Conservation (phyloP, 2,329 filamentous ascomycete species). For the Plenodomus lindquistii region DNA sequence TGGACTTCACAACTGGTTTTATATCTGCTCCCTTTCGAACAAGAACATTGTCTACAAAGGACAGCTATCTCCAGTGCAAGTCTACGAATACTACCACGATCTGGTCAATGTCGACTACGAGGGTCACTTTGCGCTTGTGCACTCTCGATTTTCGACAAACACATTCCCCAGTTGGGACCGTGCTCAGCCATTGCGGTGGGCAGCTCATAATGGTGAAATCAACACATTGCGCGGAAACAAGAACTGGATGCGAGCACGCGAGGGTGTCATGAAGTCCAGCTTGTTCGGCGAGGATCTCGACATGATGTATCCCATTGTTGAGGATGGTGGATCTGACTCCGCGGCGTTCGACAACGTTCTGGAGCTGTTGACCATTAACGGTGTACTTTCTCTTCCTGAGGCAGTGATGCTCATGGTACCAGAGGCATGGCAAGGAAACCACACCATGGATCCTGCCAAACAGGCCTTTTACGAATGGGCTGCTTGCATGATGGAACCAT, state of each 20-base stretch:
- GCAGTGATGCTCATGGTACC: conserved; percentile 99
- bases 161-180: conserved; percentile 98
- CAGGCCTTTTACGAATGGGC: conserved; percentile 99
- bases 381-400: conserved; percentile 90
- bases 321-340: conserved; percentile 95
- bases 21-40: conserved; percentile 93
- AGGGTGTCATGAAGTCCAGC: conserved; percentile 91
- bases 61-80: conserved; percentile 89
- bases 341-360: conserved; percentile 97
- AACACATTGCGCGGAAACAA: conserved; percentile 97
- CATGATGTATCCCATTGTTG: conserved; percentile 87
- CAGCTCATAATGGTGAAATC: conserved; percentile 97
- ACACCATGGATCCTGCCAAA: conserved; percentile 89
- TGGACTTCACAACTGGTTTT: conserved; percentile 98
- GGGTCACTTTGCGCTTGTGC: conserved; percentile 93
- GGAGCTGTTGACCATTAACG: conserved; percentile 91
- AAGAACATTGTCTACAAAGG: conserved; percentile 99
- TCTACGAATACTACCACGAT: conserved; percentile 98
- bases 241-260: conserved; percentile 98
- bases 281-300: conserved; percentile 93
- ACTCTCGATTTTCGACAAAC: conserved; percentile 97
- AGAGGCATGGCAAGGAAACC: conserved; percentile 95
- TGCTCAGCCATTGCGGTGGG: conserved; percentile 94
- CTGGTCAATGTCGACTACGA: conserved; percentile 96
- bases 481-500: conserved; percentile 97